These are phyloP conservation scores for Globisporangium megalacanthum DNA, from an alignment of 352 stramenopile genomes.

Conservation along the genomic window DNA sequence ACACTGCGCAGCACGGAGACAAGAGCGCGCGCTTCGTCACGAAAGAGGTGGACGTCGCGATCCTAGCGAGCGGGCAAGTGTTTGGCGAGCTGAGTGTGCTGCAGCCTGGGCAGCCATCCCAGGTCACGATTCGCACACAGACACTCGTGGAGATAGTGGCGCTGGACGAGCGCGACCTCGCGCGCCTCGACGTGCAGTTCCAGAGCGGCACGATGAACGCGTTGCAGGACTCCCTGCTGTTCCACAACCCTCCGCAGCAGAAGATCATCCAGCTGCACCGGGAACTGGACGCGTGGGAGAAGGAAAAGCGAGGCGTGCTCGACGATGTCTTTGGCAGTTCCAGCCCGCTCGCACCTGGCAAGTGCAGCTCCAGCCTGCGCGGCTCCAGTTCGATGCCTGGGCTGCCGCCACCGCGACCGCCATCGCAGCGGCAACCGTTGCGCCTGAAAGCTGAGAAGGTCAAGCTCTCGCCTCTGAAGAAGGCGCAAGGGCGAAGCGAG, in stretches of 20 bases:
- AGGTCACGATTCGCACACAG: constrained; percentile 52
- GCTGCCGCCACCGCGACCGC: not conserved
- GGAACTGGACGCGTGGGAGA: constrained; percentile 43
- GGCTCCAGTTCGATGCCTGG: too few relatives aligned
- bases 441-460: not conserved
- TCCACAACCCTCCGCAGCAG: constrained; percentile 73
- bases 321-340: constrained; percentile 28
- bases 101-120: constrained; percentile 54
- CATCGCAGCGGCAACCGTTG: not conserved
- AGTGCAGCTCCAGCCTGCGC: not conserved
- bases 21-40: constrained; percentile 15
- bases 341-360: not conserved
- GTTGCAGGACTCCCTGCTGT: constrained; percentile 67
- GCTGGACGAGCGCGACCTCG: constrained; percentile 45
- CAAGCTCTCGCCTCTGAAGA: constrained; percentile 8
- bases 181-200: constrained; percentile 58
- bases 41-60: constrained; percentile 50
- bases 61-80: constrained; percentile 60
- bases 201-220: constrained; percentile 72
- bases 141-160: constrained; percentile 64
- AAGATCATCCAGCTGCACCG: constrained; percentile 61
- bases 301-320: constrained; percentile 46
- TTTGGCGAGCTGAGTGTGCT: constrained; percentile 72
- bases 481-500: not conserved
- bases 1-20: constrained; percentile 23